Evolutionary conservation across 2,329 filamentous ascomycete species (phyloP).

Genomic region (Colletotrichum orbiculare): DNA sequence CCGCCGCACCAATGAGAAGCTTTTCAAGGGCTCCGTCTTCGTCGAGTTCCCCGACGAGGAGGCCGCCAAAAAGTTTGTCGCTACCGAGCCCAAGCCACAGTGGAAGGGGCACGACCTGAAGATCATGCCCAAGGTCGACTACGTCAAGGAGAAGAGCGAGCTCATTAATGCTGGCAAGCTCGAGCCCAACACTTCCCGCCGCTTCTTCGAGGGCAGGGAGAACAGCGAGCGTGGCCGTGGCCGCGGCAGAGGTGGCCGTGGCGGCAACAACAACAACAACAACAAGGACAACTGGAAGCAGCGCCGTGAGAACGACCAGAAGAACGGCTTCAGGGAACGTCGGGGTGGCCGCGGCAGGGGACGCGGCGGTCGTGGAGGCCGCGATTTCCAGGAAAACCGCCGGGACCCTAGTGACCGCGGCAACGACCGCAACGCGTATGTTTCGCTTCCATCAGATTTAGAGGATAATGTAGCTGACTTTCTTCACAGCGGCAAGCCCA

Average conservation of each 20-base stretch:
- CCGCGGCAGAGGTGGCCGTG: slow-evolving; percentile 49
- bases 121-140: slow-evolving; percentile 89
- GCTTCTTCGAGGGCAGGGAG: slow-evolving; percentile 63
- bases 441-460: slow-evolving; percentile 1
- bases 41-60: slow-evolving; percentile 90
- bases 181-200: slow-evolving; percentile 62
- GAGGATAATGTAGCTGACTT: slow-evolving; percentile 24
- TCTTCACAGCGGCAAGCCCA: slow-evolving; percentile 48
- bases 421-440: slow-evolving; percentile 48
- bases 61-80: slow-evolving; percentile 82
- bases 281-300: slow-evolving; percentile 70
- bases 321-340: slow-evolving; percentile 63
- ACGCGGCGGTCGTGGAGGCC: slow-evolving; percentile 52
- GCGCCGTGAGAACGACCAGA: slow-evolving; percentile 70
- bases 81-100: slow-evolving; percentile 81
- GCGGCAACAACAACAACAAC: slow-evolving; percentile 43
- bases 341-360: slow-evolving; percentile 54
- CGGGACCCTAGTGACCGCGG: slow-evolving; percentile 46
- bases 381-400: slow-evolving; percentile 50
- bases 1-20: slow-evolving; percentile 76
- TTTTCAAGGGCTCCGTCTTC: slow-evolving; percentile 97
- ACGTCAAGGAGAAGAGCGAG: slow-evolving; percentile 81
- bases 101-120: slow-evolving; percentile 84
- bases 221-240: slow-evolving; percentile 43
- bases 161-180: slow-evolving; percentile 79